Evolutionary conservation across 1,284 basidiomycete genomes (phyloP).

Genomic region (Austroboletus novae-zelandiae): DNA sequence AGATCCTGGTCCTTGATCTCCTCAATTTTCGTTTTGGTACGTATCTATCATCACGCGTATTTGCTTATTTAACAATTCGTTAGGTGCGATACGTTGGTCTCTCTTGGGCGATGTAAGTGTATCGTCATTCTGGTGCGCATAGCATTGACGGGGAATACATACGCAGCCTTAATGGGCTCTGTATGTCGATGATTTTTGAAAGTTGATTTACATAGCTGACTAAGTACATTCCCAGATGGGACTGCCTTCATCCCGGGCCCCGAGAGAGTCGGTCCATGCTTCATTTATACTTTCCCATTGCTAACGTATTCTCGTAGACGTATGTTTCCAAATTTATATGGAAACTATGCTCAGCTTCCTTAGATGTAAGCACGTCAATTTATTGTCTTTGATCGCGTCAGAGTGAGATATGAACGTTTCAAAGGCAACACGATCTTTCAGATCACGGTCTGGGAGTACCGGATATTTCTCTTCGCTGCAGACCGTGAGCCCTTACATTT

Average conservation of each 20-base stretch:
- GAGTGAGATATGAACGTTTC: not conserved
- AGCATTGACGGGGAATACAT: not conserved
- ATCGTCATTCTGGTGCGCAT: not conserved
- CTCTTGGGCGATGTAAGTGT: not conserved
- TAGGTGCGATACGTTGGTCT: not conserved
- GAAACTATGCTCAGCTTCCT: not conserved
- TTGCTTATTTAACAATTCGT: not conserved
- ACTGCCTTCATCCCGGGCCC: not conserved
- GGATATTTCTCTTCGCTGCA: not conserved
- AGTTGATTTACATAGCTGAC: not conserved
- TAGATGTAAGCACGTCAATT: not conserved
- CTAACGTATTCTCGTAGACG: not conserved
- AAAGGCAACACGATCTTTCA: not conserved
- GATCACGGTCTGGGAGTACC: not conserved
- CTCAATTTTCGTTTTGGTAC: not conserved
- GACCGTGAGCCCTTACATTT: not conserved
- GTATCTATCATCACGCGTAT: not conserved
- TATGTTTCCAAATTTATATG: not conserved
- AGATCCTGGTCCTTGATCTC: not conserved
- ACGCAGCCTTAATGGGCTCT: not conserved
- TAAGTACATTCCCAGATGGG: not conserved
- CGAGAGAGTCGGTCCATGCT: not conserved
- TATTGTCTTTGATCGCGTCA: not conserved
- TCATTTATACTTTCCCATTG: not conserved
- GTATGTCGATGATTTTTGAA: not conserved